These are phyloP conservation scores for Fraxinus baroniana DNA, from an alignment of 305 asterid genomes.

Conservation along the genomic window DNA sequence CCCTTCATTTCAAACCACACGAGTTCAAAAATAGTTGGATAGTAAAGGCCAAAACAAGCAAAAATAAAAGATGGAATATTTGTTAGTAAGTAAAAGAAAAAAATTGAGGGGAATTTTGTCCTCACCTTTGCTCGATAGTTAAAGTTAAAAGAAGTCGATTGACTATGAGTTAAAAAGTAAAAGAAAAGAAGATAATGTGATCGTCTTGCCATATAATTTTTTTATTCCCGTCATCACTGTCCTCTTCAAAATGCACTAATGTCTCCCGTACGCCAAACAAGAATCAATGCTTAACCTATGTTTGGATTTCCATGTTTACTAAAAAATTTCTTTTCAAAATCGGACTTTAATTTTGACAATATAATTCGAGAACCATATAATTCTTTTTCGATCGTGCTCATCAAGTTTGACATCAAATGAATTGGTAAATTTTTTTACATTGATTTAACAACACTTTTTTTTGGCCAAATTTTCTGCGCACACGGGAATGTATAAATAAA, in stretches of 20 bases:
- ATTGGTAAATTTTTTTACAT: too few species aligned
- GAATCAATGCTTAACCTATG: background rate
- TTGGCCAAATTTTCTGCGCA: too few species aligned
- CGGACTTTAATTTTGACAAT: too few species aligned
- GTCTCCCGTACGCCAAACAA: background rate
- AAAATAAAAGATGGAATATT: background rate
- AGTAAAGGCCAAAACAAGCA: background rate
- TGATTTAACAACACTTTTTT: too few species aligned
- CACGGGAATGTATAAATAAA: too few species aligned
- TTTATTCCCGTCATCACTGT: background rate
- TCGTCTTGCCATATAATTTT: background rate
- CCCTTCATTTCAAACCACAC: background rate
- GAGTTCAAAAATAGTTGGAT: background rate
- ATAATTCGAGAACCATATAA: too few species aligned
- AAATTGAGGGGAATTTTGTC: background rate
- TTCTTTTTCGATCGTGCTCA: too few species aligned
- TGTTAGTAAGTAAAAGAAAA: background rate
- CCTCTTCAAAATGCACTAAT: background rate
- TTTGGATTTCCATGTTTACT: background rate
- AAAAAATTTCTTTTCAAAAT: background rate
- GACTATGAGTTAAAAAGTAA: background rate
- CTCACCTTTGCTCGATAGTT: background rate
- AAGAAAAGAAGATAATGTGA: background rate
- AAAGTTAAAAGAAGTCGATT: background rate
- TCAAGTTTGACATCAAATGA: too few species aligned